phyloP scores from a whole-genome alignment of 768 basidiomycete genomes.

The Brasilioporus rufonigricans region DNA sequence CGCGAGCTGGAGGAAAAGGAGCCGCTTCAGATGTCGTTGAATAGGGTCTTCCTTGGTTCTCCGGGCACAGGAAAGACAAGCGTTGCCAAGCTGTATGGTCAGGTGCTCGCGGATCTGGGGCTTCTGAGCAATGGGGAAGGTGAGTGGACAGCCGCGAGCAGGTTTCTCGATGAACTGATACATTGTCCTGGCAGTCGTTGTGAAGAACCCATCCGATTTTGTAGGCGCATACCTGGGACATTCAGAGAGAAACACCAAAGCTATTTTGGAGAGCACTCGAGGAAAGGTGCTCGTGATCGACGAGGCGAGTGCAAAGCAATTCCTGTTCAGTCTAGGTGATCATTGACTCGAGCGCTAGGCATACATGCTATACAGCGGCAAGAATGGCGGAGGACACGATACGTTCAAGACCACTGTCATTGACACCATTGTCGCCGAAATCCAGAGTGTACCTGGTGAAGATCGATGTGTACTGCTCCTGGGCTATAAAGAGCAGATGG shows the following conservation, averaged over 20 bases:
- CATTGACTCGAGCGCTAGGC: slow-evolving; percentile 3
- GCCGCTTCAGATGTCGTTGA: slow-evolving; percentile 53
- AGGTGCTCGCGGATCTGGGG: slow-evolving; percentile 56
- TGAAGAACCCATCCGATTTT: slow-evolving; percentile 71
- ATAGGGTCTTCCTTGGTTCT: slow-evolving; percentile 63
- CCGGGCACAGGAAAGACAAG: slow-evolving; percentile 75
- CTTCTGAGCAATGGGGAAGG: slow-evolving; percentile 76
- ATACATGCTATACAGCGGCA: slow-evolving; percentile 52
- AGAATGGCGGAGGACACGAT: slow-evolving; percentile 37
- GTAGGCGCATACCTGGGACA: slow-evolving; percentile 56
- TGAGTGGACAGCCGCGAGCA: slow-evolving; percentile 14
- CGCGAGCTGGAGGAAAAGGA: slow-evolving; percentile 58
- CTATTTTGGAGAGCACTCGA: slow-evolving; percentile 52
- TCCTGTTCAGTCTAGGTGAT: not conserved
- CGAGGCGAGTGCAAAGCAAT: slow-evolving; percentile 44
- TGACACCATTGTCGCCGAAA: slow-evolving; percentile 72
- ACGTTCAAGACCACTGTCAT: slow-evolving; percentile 66
- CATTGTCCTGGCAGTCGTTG: slow-evolving; percentile 42
- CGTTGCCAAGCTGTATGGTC: slow-evolving; percentile 65
- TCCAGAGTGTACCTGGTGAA: slow-evolving; percentile 67
- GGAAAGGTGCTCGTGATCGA: slow-evolving; percentile 74
- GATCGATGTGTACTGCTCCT: slow-evolving; percentile 65
- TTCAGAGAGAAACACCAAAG: slow-evolving; percentile 64
- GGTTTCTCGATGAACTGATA: not conserved
- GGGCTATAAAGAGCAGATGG: slow-evolving; percentile 65